Percentiles rank a stretch among this genome's conserved stretches.
These are phyloP conservation scores for Limnanthes douglasii DNA, from an alignment of 345 rosid species.

Conservation along the genomic window DNA sequence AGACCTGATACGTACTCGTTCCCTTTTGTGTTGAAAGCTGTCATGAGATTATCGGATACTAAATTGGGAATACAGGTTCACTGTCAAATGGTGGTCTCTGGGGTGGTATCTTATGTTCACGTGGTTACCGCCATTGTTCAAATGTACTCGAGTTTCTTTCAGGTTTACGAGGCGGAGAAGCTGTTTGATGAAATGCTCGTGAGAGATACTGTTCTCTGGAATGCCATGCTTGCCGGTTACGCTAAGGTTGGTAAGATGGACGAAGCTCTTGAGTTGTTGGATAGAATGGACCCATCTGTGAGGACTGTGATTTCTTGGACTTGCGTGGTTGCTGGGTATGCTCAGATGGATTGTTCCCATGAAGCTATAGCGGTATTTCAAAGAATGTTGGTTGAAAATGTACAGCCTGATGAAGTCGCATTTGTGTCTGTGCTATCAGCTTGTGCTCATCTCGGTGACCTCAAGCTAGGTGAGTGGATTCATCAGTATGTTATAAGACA, in stretches of 20 bases:
- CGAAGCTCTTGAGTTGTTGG: slow-evolving; percentile 27
- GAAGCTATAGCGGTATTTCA: slow-evolving; percentile 40
- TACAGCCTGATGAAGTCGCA: slow-evolving; percentile 53
- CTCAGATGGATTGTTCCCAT: slow-evolving; percentile 24
- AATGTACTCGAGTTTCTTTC: slow-evolving; percentile 24
- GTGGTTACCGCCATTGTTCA: slow-evolving; percentile 35
- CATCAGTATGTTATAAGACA: slow-evolving; percentile 20
- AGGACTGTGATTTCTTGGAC: slow-evolving; percentile 63
- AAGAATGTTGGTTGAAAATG: slow-evolving; percentile 38
- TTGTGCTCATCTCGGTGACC: slow-evolving; percentile 49
- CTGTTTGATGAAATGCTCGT: slow-evolving; percentile 34
- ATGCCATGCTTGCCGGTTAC: slow-evolving; percentile 41
- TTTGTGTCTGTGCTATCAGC: slow-evolving; percentile 54
- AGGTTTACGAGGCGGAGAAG: slow-evolving; percentile 27
- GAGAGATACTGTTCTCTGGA: slow-evolving; percentile 33
- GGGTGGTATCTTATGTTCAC: slow-evolving; percentile 28
- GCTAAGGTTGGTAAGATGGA: slow-evolving; percentile 31
- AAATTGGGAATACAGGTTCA: slow-evolving; percentile 46
- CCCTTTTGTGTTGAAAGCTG: slow-evolving; percentile 45
- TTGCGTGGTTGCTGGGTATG: slow-evolving; percentile 45
- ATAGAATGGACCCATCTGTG: slow-evolving; percentile 33
- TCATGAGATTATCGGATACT: slow-evolving; percentile 15
- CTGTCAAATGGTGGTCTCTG: slow-evolving; percentile 25
- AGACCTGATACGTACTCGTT: slow-evolving; percentile 54
- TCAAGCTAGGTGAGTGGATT: slow-evolving; percentile 49